Evolutionary conservation across 2,329 filamentous ascomycete species (phyloP).

Genomic region (Colletotrichum sp.): DNA sequence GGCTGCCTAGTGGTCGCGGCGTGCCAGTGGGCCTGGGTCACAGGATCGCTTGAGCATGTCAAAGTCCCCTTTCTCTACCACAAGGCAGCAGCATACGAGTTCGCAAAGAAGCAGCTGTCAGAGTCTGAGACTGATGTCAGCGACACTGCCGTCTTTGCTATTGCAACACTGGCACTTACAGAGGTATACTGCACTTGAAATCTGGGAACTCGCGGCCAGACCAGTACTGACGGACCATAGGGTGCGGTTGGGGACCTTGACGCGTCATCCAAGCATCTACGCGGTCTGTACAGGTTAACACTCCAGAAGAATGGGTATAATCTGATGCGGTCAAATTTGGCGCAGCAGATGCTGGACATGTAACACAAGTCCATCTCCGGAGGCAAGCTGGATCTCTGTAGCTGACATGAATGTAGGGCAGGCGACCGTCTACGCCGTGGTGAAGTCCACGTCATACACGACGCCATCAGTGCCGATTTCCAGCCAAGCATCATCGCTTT

Average conservation of each 20-base stretch:
- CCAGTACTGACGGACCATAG: slow-evolving; percentile 25
- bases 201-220: neutral
- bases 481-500: slow-evolving; percentile 51
- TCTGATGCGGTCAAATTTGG: slow-evolving; percentile 35
- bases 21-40: slow-evolving; percentile 52
- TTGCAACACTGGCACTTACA: slow-evolving; percentile 48
- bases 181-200: slow-evolving; percentile 40
- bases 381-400: neutral
- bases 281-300: slow-evolving; percentile 39
- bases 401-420: slow-evolving; percentile 35
- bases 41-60: slow-evolving; percentile 48
- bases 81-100: slow-evolving; percentile 51
- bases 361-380: slow-evolving; percentile 21
- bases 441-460: slow-evolving; percentile 38
- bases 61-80: slow-evolving; percentile 51
- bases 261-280: slow-evolving; percentile 47
- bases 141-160: slow-evolving; percentile 48
- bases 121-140: slow-evolving; percentile 40
- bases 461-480: slow-evolving; percentile 35
- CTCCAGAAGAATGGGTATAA: slow-evolving; percentile 27
- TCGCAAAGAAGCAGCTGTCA: slow-evolving; percentile 47
- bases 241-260: slow-evolving; percentile 48
- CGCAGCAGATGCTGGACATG: slow-evolving; percentile 50
- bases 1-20: slow-evolving; percentile 50
- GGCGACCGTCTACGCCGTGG: slow-evolving; percentile 44